Conservation (phyloP, 495 filamentous ascomycete species). For the Xylaria curta region DNA sequence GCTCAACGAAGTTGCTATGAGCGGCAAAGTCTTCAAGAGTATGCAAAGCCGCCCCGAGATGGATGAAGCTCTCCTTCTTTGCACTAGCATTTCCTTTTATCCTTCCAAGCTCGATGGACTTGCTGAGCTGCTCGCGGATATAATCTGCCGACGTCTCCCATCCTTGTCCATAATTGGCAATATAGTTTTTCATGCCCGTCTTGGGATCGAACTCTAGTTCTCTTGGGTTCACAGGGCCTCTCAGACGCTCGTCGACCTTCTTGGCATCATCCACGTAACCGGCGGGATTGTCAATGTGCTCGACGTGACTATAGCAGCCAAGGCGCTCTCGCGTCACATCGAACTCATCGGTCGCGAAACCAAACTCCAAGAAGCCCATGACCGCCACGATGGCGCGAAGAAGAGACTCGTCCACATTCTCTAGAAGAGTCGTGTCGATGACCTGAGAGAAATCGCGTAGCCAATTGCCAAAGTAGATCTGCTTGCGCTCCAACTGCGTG, state of each 20-base stretch:
- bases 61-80: constrained; percentile 76
- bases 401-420: constrained; percentile 73
- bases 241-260: constrained; percentile 69
- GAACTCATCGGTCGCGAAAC: constrained; percentile 82
- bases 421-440: constrained; percentile 74
- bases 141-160: constrained; percentile 72
- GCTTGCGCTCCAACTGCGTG: constrained; percentile 79
- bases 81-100: constrained; percentile 44
- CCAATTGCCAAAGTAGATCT: constrained; percentile 79
- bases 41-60: constrained; percentile 60
- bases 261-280: constrained; percentile 76
- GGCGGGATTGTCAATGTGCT: constrained; percentile 72
- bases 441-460: constrained; percentile 70
- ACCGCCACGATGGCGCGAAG: constrained; percentile 76
- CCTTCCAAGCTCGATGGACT: constrained; percentile 68
- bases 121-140: constrained; percentile 66
- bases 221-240: constrained; percentile 71
- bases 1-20: constrained; percentile 76
- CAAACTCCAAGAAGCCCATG: constrained; percentile 80
- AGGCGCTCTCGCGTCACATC: constrained; percentile 81
- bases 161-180: constrained; percentile 69
- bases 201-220: constrained; percentile 69
- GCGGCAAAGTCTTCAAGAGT: constrained; percentile 70
- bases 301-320: constrained; percentile 82
- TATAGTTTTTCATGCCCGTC: constrained; percentile 76